A percentile compares a stretch with the other conserved stretches of the same genome.
Conservation (phyloP, 2,329 filamentous ascomycete species). For the Aspergillus felis region DNA sequence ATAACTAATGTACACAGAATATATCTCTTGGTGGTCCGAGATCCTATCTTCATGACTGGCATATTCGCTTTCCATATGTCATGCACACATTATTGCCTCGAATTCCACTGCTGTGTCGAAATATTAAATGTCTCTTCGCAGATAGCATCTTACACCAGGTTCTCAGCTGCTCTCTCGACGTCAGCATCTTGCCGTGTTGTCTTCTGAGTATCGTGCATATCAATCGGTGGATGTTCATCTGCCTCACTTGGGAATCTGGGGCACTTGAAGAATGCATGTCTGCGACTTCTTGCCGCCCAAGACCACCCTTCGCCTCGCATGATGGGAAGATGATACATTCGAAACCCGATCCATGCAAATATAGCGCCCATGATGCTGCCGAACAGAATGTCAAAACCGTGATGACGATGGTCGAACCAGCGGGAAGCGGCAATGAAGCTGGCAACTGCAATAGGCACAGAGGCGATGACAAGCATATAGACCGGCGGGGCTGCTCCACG, state of each 20-base stretch:
- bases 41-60: not conserved
- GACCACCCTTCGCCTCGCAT: slow-evolving; percentile 78
- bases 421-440: slow-evolving; percentile 81
- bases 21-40: not conserved
- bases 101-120: not conserved
- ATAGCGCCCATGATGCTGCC: slow-evolving; percentile 75
- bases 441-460: slow-evolving; percentile 69
- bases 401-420: slow-evolving; percentile 84
- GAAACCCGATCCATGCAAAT: slow-evolving; percentile 70
- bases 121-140: not conserved
- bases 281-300: slow-evolving; percentile 72
- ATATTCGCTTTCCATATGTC: not conserved
- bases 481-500: slow-evolving; percentile 79
- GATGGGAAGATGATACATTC: slow-evolving; percentile 81
- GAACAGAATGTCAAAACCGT: slow-evolving; percentile 87
- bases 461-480: slow-evolving; percentile 67
- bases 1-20: not conserved
- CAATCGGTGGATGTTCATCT: slow-evolving; percentile 26
- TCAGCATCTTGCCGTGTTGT: slow-evolving; percentile 9
- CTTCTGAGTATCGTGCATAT: slow-evolving; percentile 2
- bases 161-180: slow-evolving; percentile 16
- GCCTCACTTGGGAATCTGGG: slow-evolving; percentile 31
- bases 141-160: slow-evolving; percentile 2
- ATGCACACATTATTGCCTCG: not conserved
- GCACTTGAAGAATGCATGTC: slow-evolving; percentile 60